Percentiles rank a stretch among this genome's conserved stretches.
Evolutionary conservation across 2,329 filamentous ascomycete species (phyloP).

Genomic region (Sporothrix mexicana): DNA sequence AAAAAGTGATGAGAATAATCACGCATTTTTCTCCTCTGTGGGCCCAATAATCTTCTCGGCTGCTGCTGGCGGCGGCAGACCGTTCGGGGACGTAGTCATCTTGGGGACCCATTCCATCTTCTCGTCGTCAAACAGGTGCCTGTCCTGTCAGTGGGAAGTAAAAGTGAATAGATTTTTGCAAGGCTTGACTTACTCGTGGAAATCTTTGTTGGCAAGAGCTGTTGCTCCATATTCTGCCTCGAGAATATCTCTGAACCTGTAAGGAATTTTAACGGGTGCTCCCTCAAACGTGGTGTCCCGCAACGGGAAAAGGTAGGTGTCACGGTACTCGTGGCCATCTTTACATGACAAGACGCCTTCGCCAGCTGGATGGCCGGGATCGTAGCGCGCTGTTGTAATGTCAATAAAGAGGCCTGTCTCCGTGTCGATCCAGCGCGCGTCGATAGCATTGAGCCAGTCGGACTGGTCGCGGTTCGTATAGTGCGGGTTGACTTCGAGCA

Average conservation of each 20-base stretch:
- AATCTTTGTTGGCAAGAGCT: constrained; percentile 58
- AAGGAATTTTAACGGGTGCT: constrained; percentile 69
- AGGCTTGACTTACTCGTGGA: constrained; percentile 54
- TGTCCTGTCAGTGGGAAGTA: constrained; percentile 1
- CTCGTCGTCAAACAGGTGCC: constrained; percentile 37
- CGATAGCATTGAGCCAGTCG: constrained; percentile 52
- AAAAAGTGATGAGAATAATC: background rate
- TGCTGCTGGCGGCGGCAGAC: background rate
- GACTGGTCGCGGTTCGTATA: constrained; percentile 48
- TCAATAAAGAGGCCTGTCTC: constrained; percentile 56
- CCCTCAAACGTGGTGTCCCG: constrained; percentile 73
- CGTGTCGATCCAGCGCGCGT: constrained; percentile 58
- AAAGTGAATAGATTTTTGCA: background rate
- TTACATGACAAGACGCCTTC: constrained; percentile 58
- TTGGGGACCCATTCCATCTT: constrained; percentile 38
- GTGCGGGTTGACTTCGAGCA: constrained; percentile 57
- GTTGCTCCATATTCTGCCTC: constrained; percentile 61
- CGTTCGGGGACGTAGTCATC: constrained; percentile 6
- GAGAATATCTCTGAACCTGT: constrained; percentile 63
- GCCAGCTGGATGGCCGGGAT: constrained; percentile 51
- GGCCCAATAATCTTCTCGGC: background rate
- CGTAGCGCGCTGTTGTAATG: constrained; percentile 58
- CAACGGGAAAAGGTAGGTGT: constrained; percentile 70
- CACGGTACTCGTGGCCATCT: constrained; percentile 58
- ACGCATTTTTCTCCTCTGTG: background rate